These are phyloP conservation scores for Sphagnum magellanicum DNA, from an alignment of 228 moss, liverwort and hornwort species.

Conservation along the genomic window DNA sequence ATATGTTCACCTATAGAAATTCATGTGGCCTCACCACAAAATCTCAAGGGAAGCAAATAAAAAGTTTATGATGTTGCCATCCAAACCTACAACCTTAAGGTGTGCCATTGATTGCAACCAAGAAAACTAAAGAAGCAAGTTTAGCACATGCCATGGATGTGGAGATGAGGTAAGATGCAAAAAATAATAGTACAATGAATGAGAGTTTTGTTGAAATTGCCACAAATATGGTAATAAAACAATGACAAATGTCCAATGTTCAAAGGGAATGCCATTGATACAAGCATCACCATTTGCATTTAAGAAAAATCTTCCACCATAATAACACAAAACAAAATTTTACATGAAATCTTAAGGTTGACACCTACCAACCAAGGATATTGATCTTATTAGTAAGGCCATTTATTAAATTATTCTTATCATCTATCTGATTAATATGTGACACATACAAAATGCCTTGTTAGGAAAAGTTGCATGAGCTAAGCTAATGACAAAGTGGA, in stretches of 20 bases:
- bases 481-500: not conserved
- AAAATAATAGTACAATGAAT: conserved; percentile 58
- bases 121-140: conserved; percentile 36
- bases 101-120: conserved; percentile 70
- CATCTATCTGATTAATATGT: too few species aligned
- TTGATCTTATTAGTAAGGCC: too few species aligned
- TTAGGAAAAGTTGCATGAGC: not conserved
- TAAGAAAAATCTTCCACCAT: conserved; percentile 54
- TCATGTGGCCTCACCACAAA: conserved; percentile 47
- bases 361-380: conserved; percentile 34
- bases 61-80: conserved; percentile 29
- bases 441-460: too few species aligned
- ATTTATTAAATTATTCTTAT: too few species aligned
- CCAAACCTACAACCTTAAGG: conserved; percentile 38
- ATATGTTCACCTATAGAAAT: conserved; percentile 38
- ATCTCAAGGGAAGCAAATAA: conserved; percentile 16
- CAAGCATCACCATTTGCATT: conserved; percentile 37
- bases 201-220: conserved; percentile 69
- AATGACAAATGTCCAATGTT: conserved; percentile 47
- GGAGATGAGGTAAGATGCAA: conserved; percentile 47
- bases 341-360: conserved; percentile 46
- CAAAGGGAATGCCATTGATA: conserved; percentile 30
- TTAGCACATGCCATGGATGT: conserved; percentile 37
- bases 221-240: conserved; percentile 74
- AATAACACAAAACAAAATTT: conserved; percentile 61